Percentiles rank a stretch among this genome's conserved stretches.
Conservation (phyloP, 495 filamentous ascomycete genomes). For the Penicillium crystallinum region DNA sequence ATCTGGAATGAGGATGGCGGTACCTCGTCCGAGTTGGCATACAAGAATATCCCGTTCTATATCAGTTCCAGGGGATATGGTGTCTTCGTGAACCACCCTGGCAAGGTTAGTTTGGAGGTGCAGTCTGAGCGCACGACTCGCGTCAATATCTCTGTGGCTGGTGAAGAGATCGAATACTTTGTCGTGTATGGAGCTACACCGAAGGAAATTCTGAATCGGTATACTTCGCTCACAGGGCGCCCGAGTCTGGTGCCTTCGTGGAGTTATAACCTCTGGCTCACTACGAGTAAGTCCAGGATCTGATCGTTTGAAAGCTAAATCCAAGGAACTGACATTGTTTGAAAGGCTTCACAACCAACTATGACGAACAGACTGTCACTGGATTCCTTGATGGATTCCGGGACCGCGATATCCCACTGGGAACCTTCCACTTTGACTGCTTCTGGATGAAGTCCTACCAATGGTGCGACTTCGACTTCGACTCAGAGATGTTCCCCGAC, state of each 20-base stretch:
- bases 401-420: slow-evolving; percentile 57
- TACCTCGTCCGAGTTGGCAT: slow-evolving; percentile 64
- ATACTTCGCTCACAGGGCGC: slow-evolving; percentile 56
- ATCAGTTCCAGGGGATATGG: slow-evolving; percentile 64
- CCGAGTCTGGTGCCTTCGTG: slow-evolving; percentile 58
- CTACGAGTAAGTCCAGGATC: slow-evolving; percentile 39
- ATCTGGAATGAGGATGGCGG: slow-evolving; percentile 72
- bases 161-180: slow-evolving; percentile 56
- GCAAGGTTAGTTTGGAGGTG: slow-evolving; percentile 58
- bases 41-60: slow-evolving; percentile 72
- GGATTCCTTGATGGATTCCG: slow-evolving; percentile 65
- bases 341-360: slow-evolving; percentile 59
- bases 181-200: slow-evolving; percentile 63
- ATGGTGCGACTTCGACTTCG: slow-evolving; percentile 72
- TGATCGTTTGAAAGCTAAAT: neutral
- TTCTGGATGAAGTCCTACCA: slow-evolving; percentile 65
- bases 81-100: slow-evolving; percentile 61
- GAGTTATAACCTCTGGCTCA: slow-evolving; percentile 69
- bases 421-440: slow-evolving; percentile 68
- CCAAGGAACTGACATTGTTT: neutral
- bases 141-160: slow-evolving; percentile 57
- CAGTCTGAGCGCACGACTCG: slow-evolving; percentile 62
- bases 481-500: slow-evolving; percentile 62
- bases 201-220: slow-evolving; percentile 60
- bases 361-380: slow-evolving; percentile 62